Evolutionary conservation across 78 protist genomes (phyloP).

Genomic region (Cavenderia fasciculata): DNA sequence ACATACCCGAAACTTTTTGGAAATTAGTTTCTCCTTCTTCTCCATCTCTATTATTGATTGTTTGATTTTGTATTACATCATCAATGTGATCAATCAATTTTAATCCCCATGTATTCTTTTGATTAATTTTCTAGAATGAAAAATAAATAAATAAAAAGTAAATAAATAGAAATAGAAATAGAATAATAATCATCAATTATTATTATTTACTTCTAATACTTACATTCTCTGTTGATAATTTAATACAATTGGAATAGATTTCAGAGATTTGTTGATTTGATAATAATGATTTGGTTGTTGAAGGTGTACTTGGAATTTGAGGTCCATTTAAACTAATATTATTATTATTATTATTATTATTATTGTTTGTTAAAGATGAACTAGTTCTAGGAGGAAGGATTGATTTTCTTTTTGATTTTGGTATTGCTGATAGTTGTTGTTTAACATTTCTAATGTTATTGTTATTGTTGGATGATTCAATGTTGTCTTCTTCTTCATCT

Average conservation of each 20-base stretch:
- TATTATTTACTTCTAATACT: not conserved
- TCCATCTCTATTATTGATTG: too few relatives aligned
- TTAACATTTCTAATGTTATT: too few relatives aligned
- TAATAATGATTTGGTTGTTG: conserved; percentile 10
- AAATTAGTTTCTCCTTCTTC: conserved; percentile 83
- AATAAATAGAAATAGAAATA: not conserved
- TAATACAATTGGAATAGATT: conserved; percentile 55
- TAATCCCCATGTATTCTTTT: conserved; percentile 94
- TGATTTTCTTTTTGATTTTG: conserved; percentile 67
- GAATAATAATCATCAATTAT: not conserved
- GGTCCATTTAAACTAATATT: not conserved
- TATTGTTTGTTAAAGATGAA: not conserved
- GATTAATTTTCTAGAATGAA: conserved; percentile 89
- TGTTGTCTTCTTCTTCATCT: too few relatives aligned
- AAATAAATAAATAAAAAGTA: not conserved
- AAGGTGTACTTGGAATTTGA: not conserved
- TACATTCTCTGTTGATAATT: conserved; percentile 78
- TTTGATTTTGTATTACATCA: conserved; percentile 39
- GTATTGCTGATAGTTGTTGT: conserved; percentile 13
- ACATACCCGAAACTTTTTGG: conserved; percentile 92
- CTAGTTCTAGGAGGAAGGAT: not conserved
- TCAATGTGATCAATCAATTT: conserved; percentile 90
- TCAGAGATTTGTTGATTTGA: conserved; percentile 74
- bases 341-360: not conserved
- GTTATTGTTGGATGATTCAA: too few relatives aligned